Base-by-base conservation (phyloP, 495 filamentous ascomycete genomes). In the Trichoderma gamsii region DNA sequence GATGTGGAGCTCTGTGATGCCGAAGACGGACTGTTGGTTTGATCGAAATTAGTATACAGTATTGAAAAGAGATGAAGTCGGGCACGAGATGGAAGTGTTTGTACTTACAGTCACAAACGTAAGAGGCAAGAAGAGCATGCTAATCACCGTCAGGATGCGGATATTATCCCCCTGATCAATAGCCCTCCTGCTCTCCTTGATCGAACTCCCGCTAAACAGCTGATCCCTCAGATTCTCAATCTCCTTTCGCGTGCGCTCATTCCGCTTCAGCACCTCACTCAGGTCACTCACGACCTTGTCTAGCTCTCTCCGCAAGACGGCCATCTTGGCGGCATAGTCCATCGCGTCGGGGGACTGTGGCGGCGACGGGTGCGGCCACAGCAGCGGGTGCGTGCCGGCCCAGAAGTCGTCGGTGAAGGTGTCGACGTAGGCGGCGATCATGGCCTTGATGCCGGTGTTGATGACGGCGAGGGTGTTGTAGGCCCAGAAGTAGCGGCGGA, bases 401-500 rank as follows among this genome's bases (percentile, higher is more conserved):
- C 83, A 86, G 52, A 87, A 79, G 0, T 80, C 76, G 1, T 79
- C 76, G 0, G 77, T 84, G 70, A 87, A 86, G 8, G 77, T 80
- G 27, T 78, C 73, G 56, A 77, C 70, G 72, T 82, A 85, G 32
- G 82, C 76, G 46, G 77, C 71, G 9, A 82, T 75, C 74, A 85
- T 85, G 29, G 78, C 74, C 67, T 82, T 80, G 72, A 87, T 87
- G 66, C 76, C 79, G 32, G 85, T 80, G 69, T 84, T 86, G 72
- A 87, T 80, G 23, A 83, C 79, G 38, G 79, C 82, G 7, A 86
- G 75, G 2, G 84, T 84, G 70, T 85, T 84, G 69, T 80, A 82
- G 16, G 81, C 82, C 81, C 82, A 86, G 71, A 87, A 86, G 71
- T 87, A 86, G 29, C 82, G 79, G 6, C 83, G 77, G 1, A 82